Evolutionary conservation across 2,329 filamentous ascomycete genomes (phyloP), one percentile per base, ranked within the genome.

Genomic region (Hymenoscyphus salicellus): DNA sequence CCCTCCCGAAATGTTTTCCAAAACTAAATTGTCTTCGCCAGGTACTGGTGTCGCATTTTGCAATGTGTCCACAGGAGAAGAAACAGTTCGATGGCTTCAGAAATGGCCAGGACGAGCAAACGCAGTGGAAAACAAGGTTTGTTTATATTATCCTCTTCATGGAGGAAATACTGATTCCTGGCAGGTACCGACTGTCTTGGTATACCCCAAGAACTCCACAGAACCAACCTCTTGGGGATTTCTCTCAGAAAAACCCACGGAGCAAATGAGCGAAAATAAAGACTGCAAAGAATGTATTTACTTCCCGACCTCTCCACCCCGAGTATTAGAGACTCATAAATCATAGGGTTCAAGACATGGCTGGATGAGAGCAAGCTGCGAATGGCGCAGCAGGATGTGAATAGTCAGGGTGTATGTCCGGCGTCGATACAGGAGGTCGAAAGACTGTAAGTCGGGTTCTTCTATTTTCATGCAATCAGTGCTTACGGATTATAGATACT

Each of bases 261-360:
- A 70, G 58, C 64, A 73, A 28, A 72, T 68, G 26, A 62, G 55
- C 17, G 64, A 76, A 16, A 71, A 75, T 14, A 65, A 70, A 6
- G 72, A 75, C 4, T 66, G 73, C 33, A 69, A 73, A 36, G 76
- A 77, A 60, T 76, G 38, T 43, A 43, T 43, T 1, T 43, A 5
- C 7, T 2, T 10, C 32, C 32, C 32, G 6, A n/a, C 2, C 7
- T 8, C 10, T 36, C 32, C 8, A 36, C 2, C 32, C 5, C 2
- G 2, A 36, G 8, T 36, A 36, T 36, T 36, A 2, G 10, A 36
- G 6, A 11, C 32, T 36, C 8, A 36, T 36, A 17, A n/a, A 16
- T 4, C 16, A 43, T 7, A 43, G 38, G 73, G 66, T 79, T 79
- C 74, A 79, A 78, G 57, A 70, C 76, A n/a, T 74, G 75, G 52